Percentiles rank a stretch among this genome's conserved stretches.
Evolutionary conservation across 2,329 filamentous ascomycete species (phyloP).

Genomic region (Ramichloridium luteum): DNA sequence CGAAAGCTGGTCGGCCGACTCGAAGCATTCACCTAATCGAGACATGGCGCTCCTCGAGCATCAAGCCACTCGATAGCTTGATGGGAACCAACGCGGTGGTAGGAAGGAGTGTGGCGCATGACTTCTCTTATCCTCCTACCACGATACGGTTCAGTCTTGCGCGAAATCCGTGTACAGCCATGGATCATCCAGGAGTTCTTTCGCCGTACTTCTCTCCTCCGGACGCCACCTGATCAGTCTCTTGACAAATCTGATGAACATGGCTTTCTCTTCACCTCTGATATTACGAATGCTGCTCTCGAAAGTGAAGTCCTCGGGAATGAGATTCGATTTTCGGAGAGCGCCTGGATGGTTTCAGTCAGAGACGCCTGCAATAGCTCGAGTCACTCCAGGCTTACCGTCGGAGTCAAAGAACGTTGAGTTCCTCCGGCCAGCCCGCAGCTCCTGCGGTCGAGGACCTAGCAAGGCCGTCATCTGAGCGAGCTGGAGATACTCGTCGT

Average conservation of each 20-base stretch:
- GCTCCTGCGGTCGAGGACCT: conserved; percentile 14
- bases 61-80: too few species aligned
- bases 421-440: conserved; percentile 3
- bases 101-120: too few species aligned
- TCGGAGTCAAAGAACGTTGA: conserved; percentile 6
- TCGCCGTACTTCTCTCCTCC: conserved; percentile 27
- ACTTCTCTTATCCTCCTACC: too few species aligned
- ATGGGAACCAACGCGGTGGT: too few species aligned
- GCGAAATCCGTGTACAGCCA: conserved; percentile 20
- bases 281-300: background rate
- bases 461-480: conserved; percentile 18
- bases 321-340: background rate
- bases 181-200: conserved; percentile 27
- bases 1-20: too few species aligned
- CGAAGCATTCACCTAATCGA: too few species aligned
- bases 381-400: conserved; percentile 3
- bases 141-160: too few species aligned
- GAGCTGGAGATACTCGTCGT: conserved; percentile 11
- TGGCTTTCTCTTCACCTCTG: conserved; percentile 21
- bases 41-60: too few species aligned
- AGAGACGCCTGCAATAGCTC: background rate
- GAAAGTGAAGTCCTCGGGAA: background rate
- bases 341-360: background rate
- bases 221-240: conserved; percentile 30
- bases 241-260: conserved; percentile 26